Evolutionary conservation across 139 green algal genomes (phyloP).

Genomic region (Nannochloris sp.): DNA sequence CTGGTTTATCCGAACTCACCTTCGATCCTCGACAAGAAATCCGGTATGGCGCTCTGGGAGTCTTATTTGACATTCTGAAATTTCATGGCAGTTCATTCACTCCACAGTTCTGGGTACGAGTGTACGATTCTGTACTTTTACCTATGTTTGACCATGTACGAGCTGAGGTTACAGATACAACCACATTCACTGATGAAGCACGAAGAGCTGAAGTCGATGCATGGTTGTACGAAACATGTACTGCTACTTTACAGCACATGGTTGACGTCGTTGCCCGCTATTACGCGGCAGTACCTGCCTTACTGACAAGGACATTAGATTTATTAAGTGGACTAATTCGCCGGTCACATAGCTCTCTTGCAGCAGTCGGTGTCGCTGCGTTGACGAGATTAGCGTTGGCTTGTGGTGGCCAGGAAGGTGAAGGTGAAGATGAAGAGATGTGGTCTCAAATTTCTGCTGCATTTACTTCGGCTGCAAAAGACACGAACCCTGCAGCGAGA

Average conservation of each 20-base stretch:
- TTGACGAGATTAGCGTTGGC: conserved; percentile 63
- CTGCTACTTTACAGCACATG: conserved; percentile 90
- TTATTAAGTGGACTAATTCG: conserved; percentile 78
- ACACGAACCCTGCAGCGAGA: conserved; percentile 47
- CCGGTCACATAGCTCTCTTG: conserved; percentile 77
- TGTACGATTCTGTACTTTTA: conserved; percentile 93
- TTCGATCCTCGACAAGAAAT: conserved; percentile 92
- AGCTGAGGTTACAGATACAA: conserved; percentile 79
- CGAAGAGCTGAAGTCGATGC: conserved; percentile 66
- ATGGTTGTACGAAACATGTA: conserved; percentile 98
- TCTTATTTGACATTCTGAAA: conserved; percentile 93
- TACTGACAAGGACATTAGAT: conserved; percentile 67
- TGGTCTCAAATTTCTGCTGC: conserved; percentile 53
- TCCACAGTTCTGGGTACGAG: conserved; percentile 81
- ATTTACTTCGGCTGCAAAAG: conserved; percentile 32
- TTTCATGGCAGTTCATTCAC: conserved; percentile 91
- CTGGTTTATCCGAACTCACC: conserved; percentile 91
- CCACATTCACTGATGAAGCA: conserved; percentile 78
- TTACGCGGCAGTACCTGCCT: conserved; percentile 39
- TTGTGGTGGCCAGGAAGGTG: conserved; percentile 39
- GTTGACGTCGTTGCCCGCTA: conserved; percentile 89
- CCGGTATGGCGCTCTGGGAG: conserved; percentile 64
- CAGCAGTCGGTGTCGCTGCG: conserved; percentile 83
- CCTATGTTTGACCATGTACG: conserved; percentile 97
- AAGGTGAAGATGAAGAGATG: conserved; percentile 14